A percentile compares a stretch with the other conserved stretches of the same genome.
These are phyloP conservation scores for Paraurostyla sp. DNA, from an alignment of 73 alveolate genomes.

Conservation along the genomic window DNA sequence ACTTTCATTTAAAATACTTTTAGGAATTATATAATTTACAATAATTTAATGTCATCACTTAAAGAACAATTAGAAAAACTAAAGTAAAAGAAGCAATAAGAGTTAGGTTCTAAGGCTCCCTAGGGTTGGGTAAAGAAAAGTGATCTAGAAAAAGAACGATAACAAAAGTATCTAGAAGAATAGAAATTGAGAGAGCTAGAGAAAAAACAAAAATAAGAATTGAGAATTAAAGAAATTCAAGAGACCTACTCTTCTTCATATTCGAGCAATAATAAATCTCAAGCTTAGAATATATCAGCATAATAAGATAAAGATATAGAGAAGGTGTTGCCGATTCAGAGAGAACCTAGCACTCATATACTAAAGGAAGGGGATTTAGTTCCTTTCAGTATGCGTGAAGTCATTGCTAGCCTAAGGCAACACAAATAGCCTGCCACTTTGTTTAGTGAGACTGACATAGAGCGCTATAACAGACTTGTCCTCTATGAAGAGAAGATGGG, in stretches of 20 bases:
- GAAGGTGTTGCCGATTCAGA: not conserved
- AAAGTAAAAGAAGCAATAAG: constrained; percentile 6
- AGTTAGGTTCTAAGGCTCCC: not conserved
- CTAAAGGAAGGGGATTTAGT: no score
- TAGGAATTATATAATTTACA: no score
- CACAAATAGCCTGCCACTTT: constrained; percentile 78
- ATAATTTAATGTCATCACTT: not conserved
- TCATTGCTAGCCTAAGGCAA: constrained; percentile 50
- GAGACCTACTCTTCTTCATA: not conserved
- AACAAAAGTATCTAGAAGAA: constrained; percentile 17
- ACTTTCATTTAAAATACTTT: no score
- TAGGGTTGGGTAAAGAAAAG: constrained; percentile 44
- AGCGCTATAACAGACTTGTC: constrained; percentile 76
- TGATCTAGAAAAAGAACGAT: constrained; percentile 44
- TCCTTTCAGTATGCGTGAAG: no score
- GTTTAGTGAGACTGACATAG: constrained; percentile 84
- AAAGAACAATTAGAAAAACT: not conserved
- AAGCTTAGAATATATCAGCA: not conserved
- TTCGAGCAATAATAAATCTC: not conserved
- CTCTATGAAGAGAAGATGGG: constrained; percentile 44
- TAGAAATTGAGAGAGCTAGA: constrained; percentile 46
- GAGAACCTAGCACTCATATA: no score
- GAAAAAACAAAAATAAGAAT: constrained; percentile 26
- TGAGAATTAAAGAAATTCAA: constrained; percentile 1
- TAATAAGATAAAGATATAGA: not conserved